Percentiles rank a stretch among this genome's conserved stretches.
Evolutionary conservation across 2,329 filamentous ascomycete species (phyloP).

Genomic region (Cryphonectria radicalis): DNA sequence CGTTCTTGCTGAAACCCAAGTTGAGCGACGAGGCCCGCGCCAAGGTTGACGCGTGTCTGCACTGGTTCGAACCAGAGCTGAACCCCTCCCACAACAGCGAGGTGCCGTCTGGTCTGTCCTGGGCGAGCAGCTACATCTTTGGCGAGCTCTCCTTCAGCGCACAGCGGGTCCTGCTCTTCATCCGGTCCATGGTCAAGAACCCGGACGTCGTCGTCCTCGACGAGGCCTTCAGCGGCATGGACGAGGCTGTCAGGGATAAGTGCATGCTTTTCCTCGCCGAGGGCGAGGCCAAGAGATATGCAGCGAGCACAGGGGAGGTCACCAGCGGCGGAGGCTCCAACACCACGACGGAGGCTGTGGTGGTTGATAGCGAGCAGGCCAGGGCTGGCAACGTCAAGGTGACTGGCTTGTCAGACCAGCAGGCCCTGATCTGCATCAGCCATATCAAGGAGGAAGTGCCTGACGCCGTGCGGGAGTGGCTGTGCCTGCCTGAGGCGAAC

Average conservation of each 20-base stretch:
- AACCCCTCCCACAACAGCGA: conserved; percentile 52
- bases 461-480: conserved; percentile 78
- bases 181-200: conserved; percentile 79
- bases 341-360: conserved; percentile 36
- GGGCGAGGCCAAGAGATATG: conserved; percentile 58
- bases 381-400: conserved; percentile 55
- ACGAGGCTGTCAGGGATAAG: conserved; percentile 80
- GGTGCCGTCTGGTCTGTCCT: conserved; percentile 48
- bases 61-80: conserved; percentile 81
- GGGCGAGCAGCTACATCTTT: conserved; percentile 72
- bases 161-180: conserved; percentile 83
- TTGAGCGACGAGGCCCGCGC: conserved; percentile 60
- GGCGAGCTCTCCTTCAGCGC: conserved; percentile 77
- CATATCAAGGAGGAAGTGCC: conserved; percentile 92
- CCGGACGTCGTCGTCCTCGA: conserved; percentile 84
- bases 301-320: conserved; percentile 23
- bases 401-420: conserved; percentile 66
- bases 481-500: conserved; percentile 80
- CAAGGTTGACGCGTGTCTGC: conserved; percentile 70
- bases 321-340: conserved; percentile 12
- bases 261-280: conserved; percentile 79
- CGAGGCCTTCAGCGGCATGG: conserved; percentile 87
- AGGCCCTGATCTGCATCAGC: conserved; percentile 90
- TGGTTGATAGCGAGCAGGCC: conserved; percentile 52
- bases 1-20: conserved; percentile 73